phyloP scores from a whole-genome alignment of 257 asterid genomes.

The Penstemon davidsonii region DNA sequence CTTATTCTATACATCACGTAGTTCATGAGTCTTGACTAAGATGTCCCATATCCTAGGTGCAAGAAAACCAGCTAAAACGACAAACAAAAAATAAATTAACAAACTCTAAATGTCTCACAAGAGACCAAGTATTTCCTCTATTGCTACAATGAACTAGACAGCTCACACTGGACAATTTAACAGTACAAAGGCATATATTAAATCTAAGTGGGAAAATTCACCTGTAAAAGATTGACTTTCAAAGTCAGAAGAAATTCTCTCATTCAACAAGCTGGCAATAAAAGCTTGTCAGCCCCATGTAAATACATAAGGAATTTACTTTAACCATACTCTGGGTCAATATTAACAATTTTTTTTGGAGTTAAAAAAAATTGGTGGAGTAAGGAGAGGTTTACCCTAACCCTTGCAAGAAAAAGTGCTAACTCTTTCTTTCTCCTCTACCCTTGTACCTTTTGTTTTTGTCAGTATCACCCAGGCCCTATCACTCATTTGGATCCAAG shows the following conservation, averaged over 20 bases:
- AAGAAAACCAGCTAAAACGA: conserved; percentile 10
- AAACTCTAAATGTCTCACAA: background rate
- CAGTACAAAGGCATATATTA: background rate
- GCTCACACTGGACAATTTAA: conserved; percentile 14
- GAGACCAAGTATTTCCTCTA: conserved; percentile 12
- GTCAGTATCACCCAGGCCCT: background rate
- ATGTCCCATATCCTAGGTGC: background rate
- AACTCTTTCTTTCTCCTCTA: background rate
- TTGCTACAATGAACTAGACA: background rate
- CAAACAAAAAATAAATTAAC: background rate
- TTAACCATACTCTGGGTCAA: background rate
- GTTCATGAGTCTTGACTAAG: conserved; percentile 10
- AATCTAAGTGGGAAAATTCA: background rate
- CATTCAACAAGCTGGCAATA: background rate
- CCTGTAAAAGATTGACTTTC: background rate
- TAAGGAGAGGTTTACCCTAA: too few species aligned
- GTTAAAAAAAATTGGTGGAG: too few species aligned
- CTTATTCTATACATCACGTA: background rate
- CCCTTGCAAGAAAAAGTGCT: background rate
- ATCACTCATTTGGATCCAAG: background rate
- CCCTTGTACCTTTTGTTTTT: background rate
- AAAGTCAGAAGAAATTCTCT: background rate
- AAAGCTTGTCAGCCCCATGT: background rate
- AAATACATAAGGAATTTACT: background rate
- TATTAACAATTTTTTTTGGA: background rate